Evolutionary conservation across 495 filamentous ascomycete genomes (phyloP).

Genomic region (Penicillium malachiteum): DNA sequence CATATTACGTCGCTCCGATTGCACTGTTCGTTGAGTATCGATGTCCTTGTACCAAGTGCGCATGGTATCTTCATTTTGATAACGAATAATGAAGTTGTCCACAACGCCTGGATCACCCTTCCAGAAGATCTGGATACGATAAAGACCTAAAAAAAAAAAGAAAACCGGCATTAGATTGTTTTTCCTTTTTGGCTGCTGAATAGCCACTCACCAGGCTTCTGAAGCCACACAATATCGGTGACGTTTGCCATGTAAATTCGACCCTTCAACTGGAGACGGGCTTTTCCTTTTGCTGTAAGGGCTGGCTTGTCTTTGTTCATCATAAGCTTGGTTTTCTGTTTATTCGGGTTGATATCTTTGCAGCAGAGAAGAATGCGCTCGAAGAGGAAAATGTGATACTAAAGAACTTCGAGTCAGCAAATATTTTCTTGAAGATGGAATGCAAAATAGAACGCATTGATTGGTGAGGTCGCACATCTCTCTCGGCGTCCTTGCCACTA

Average conservation of each 20-base stretch:
- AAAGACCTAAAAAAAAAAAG: conserved; percentile 59
- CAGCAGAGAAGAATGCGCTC: conserved; percentile 94
- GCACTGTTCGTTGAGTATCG: conserved; percentile 45
- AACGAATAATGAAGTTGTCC: conserved; percentile 94
- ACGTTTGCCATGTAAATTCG: conserved; percentile 99
- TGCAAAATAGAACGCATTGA: conserved; percentile 2
- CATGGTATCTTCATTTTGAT: conserved; percentile 85
- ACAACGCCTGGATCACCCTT: conserved; percentile 94
- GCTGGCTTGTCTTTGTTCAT: conserved; percentile 65
- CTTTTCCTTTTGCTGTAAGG: conserved; percentile 69
- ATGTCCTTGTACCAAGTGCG: conserved; percentile 78
- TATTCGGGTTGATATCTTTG: conserved; percentile 89
- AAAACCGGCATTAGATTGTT: neutral
- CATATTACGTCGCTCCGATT: conserved; percentile 48
- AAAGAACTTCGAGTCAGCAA: conserved; percentile 8
- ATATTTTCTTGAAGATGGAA: neutral
- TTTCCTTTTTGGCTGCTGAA: neutral
- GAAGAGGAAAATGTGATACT: conserved; percentile 98
- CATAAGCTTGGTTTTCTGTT: conserved; percentile 72
- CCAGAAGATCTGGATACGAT: conserved; percentile 97
- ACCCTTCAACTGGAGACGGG: conserved; percentile 89
- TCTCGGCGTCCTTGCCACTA: conserved; percentile 70
- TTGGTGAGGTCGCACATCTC: conserved; percentile 63
- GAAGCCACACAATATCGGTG: conserved; percentile 81
- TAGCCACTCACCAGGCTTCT: conserved; percentile 69